A percentile compares a stretch with the other conserved stretches of the same genome.
These are phyloP conservation scores for Paramarasmius palmivorus DNA, from an alignment of 1,284 basidiomycete species.

Conservation along the genomic window DNA sequence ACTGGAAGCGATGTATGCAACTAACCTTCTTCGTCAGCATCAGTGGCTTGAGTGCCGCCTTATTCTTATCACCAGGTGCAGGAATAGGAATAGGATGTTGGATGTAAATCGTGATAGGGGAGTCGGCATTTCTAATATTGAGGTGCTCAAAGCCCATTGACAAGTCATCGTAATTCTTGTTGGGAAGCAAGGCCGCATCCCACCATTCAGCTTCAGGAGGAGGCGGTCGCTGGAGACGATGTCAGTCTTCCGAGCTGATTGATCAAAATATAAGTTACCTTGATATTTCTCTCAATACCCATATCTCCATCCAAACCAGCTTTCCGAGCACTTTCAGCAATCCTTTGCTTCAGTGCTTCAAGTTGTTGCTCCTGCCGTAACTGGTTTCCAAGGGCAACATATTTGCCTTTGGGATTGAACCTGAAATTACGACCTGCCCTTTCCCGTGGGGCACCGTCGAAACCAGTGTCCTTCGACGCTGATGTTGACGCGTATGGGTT, in stretches of 20 bases:
- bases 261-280: slow-evolving; percentile 46
- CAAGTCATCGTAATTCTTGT: slow-evolving; percentile 79
- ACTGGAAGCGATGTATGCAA: background rate
- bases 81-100: slow-evolving; percentile 98
- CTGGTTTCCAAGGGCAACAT: slow-evolving; percentile 82
- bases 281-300: slow-evolving; percentile 87
- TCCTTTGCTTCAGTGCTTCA: slow-evolving; percentile 89
- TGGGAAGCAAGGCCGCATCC: slow-evolving; percentile 87
- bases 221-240: slow-evolving; percentile 58
- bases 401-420: slow-evolving; percentile 92
- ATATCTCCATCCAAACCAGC: slow-evolving; percentile 94
- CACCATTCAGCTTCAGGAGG: slow-evolving; percentile 97
- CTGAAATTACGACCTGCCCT: slow-evolving; percentile 72
- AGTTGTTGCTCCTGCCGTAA: slow-evolving; percentile 84
- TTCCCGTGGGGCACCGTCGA: slow-evolving; percentile 72
- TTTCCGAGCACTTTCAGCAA: slow-evolving; percentile 89
- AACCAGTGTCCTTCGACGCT: slow-evolving; percentile 54
- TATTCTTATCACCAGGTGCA: slow-evolving; percentile 84
- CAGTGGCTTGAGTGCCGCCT: slow-evolving; percentile 74
- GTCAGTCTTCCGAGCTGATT: background rate
- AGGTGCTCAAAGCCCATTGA: slow-evolving; percentile 52
- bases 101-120: slow-evolving; percentile 88
- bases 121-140: slow-evolving; percentile 65
- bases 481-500: slow-evolving; percentile 74
- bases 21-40: slow-evolving; percentile 86